Base-by-base conservation (phyloP, 2,329 filamentous ascomycete genomes). In the Scortechinia acanthostroma region DNA sequence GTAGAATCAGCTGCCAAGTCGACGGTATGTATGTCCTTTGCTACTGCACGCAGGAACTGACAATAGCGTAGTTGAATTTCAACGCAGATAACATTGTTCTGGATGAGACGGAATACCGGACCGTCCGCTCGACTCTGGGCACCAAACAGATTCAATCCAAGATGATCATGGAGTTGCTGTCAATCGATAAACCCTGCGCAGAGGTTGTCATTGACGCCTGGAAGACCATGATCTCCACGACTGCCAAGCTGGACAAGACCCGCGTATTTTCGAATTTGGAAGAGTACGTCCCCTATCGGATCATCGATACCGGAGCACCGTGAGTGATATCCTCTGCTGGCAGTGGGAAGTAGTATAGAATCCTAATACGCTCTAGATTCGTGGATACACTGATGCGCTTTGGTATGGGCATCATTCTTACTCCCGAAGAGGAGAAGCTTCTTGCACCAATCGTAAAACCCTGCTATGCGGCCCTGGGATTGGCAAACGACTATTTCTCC, bases 281-380 rank as follows among this genome's bases (percentile, higher is more conserved):
- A 17, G 35, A 40, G 6, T 40, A 40, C 17, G 35, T 40, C 17
- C 13, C 14, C 35, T 40, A 40, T 17, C 10, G 35, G 17, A 40
- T 40, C 20, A 40, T 40, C 17, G 35, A 40, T 19, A 40, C 35
- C 10, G 35, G 35, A 6, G 35, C 35, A 40, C 35, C 17, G 35
- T 40, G 20, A 6, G 35, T 40, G 17, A 40, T n/a, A n/a, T n/a
- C n/a, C n/a, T n/a, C n/a, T n/a, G n/a, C n/a, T n/a, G n/a, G n/a
- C n/a, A n/a, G n/a, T n/a, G n/a, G n/a, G n/a, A n/a, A n/a, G n/a
- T n/a, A n/a, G n/a, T n/a, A n/a, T n/a, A n/a, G n/a, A n/a, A n/a
- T n/a, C n/a, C n/a, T n/a, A n/a, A n/a, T n/a, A n/a, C n/a, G 25
- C 10, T 10, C 10, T 19, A 40, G 35, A 40, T 40, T 40, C 20